Evolutionary conservation across 2,329 filamentous ascomycete species (phyloP), one percentile per base, ranked within the genome.

Genomic region (Parastagonospora nodorum): DNA sequence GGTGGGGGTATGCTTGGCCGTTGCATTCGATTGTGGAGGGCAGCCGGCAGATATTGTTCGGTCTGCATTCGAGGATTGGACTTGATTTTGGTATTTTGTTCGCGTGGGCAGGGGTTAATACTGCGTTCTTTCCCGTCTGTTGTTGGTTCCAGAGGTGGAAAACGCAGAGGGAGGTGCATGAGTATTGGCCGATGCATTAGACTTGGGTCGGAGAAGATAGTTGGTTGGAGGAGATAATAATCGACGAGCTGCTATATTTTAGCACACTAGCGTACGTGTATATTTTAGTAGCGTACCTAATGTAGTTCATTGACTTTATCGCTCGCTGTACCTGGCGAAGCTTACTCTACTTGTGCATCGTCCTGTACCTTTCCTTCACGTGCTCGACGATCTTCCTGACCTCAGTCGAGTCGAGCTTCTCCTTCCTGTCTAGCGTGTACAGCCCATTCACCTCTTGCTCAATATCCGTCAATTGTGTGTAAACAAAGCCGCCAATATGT

Each of bases 391-490:
- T 78, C 33, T 72, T 78, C 73, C 80, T 86, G 24, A 88, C 80
- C 54, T 79, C 79, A 0, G 64, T 68, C 0, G 81, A 75, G n/a
- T 83, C 79, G 36, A 88, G 73, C 72, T 88, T 88, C 50, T 64
- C 63, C 58, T 78, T 76, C 1, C 86, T 78, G 53, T 87, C 81
- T 55, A 82, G 86, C 0, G 84, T 82, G 58, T 87, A 88, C 19
- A 88, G 62, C 0, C 86, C 86, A 58, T 89, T 88, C 31, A 84
- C 83, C 63, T 88, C 86, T 61, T 88, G 85, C 69, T 88, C 85
- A 44, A 88, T 85, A 62, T 79, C 77, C 29, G 74, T 74, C 78
- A 88, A 63, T 55, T 88, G 86, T 2, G 86, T 88, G 60, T 86
- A 88, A 1, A 88, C 86, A 63, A 88, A 80, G 0, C 84, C 84